Base-by-base conservation (phyloP, 768 basidiomycete genomes). In the Steccherinum ochraceum region DNA sequence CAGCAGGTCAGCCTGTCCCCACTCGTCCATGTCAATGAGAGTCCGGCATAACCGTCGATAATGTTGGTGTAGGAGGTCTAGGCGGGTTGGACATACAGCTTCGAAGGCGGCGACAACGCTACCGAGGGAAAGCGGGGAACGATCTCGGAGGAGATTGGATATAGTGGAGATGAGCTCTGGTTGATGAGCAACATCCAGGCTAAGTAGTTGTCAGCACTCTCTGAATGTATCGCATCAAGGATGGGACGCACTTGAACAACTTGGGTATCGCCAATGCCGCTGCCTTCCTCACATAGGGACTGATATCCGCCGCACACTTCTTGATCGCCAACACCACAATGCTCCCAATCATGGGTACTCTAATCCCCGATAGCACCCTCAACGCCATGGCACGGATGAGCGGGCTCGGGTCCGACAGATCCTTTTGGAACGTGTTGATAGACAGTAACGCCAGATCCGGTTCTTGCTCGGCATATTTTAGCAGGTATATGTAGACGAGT, bases 391-490 rank as follows among this genome's bases (percentile, higher is more conserved):
- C 93, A 19, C 96, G 84, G 52, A 98, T 97, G 59, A 96, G 80
- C 0, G 94, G 95, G 54, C 87, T 96, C 25, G 84, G 73, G 61
- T 98, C 96, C 3, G 86, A 83, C 24, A 99, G 75, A 69, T 99
- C 96, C 67, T 91, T 92, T 67, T 99, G 96, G 64, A 98, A 97
- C 1, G 95, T 95, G 70, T 99, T 99, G 73, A 99, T 95, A 2
- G 93, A 94, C 24, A 99, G 77, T 45, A 99, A 70, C 1, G 95
- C 89, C 45, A 98, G 83, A 67, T 98, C 96, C 12, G 96, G 94
- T 60, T 96, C 93, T 26, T 84, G 81, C 40, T 89, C 84, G 46
- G 96, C 93, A 68, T 96, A 94, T 53, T 92, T 86, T 42, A 98
- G 73, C 56, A 99, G 84, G 71, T 95, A 99, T 56, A 98, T 95